Evolutionary conservation across 352 stramenopile species (phyloP), one percentile per base, ranked within the genome.

Genomic region (Phytopythium cucurbitacearum): DNA sequence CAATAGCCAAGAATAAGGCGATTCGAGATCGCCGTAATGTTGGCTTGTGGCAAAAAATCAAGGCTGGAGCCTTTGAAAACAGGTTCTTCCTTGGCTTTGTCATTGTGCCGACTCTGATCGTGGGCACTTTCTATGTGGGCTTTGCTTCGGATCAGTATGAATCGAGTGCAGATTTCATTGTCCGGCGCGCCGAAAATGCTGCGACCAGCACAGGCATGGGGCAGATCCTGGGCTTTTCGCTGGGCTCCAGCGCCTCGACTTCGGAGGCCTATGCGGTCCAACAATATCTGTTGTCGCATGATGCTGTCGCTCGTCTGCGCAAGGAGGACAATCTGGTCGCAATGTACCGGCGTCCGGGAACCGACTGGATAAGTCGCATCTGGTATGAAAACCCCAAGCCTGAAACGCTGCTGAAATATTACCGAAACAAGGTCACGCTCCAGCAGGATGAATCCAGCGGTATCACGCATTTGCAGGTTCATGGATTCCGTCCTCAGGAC

Each of bases 351-450:
- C 41, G 41, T 47, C 41, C 41, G 41, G 41, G 41, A 47, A 47
- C 41, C 41, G 41, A 47, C 41, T 47, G 41, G 41, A 47, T 47
- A 47, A 47, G 41, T 47, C 41, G 41, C 41, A 47, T 47, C 41
- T 47, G 41, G 41, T 47, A 47, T 47, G 41, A 47, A 47, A 47
- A 47, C 41, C 41, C 41, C 41, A 47, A 47, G 41, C 41, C 41
- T 47, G 41, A 47, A 47, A 47, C 41, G 41, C 41, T 47, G 41
- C 41, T 47, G 41, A 47, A 47, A 47, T 47, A 47, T 47, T 47
- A 47, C 41, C 41, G 41, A 47, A 47, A 47, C 41, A 47, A 47
- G 41, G 41, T 47, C 41, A 47, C 41, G 41, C 41, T 47, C 41
- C 41, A 47, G 41, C 41, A 47, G 41, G 41, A 47, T 47, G 41